Base-by-base conservation (phyloP, 805 yeast species). In the Candida montana region DNA sequence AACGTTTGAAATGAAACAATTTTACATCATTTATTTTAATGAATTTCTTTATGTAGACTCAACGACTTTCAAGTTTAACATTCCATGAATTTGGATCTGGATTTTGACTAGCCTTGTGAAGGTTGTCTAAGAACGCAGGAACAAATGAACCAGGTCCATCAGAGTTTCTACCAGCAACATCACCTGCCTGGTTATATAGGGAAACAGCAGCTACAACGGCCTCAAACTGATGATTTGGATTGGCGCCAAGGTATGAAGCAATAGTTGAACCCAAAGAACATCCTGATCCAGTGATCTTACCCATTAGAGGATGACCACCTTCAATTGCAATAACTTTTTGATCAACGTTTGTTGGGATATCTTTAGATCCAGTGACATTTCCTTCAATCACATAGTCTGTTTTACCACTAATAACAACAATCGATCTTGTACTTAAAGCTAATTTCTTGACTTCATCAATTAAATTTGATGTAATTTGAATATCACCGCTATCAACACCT, bases 231-330 rank as follows among this genome's bases (percentile, higher is more conserved):
- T 29, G 31, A 7, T 38, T 17, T 15, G 36, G 34, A 26, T 45
- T 47, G 4, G 51, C 47, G 35, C 39, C 46, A 16, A 42, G 21
- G 20, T 35, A 71, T 2, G 84, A 67, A 0, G 84, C 80, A 40
- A 87, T 76, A 0, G 77, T 72, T 34, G 89, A 78, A 2, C 95
- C 95, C 30, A 88, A 62, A 0, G 91, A 75, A 48, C 96, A 88
- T 0, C 96, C 96, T 2, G 89, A 68, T 0, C 95, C 95, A 0
- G 95, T 87, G 5, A 87, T 74, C 10, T 64, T 57, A 0, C 81
- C 81, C 83, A 87, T 79, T 15, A 79, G 50, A 17, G 62, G 61
- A 49, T 76, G 71, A 1, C 93, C 88, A 6, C 90, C 91, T 8
- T 52, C 43, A 5, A 79, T 55, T 3, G 55, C 50, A 3, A 53